Conservation (phyloP, 306 rosid genomes). For the Nissolia schottii region DNA sequence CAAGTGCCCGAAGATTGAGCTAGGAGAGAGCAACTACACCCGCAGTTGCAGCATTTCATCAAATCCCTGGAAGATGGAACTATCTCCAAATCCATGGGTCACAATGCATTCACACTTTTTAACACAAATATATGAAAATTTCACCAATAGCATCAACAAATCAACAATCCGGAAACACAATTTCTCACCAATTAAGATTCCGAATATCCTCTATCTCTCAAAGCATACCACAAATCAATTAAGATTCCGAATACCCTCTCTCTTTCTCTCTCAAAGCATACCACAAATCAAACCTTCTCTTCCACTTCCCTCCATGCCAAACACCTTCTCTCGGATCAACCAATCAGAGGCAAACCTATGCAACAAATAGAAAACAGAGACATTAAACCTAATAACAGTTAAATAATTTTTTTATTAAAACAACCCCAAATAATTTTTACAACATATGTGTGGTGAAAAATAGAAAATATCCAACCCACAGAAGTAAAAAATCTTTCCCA, state of each 20-base stretch:
- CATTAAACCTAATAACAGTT: background rate
- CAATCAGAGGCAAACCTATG: conserved; percentile 37
- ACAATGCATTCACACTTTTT: conserved; percentile 35
- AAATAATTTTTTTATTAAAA: too few species aligned
- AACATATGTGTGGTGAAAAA: background rate
- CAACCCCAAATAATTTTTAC: background rate
- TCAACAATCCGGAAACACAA: conserved; percentile 22
- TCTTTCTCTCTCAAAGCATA: background rate
- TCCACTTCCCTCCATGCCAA: conserved; percentile 33
- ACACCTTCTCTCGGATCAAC: conserved; percentile 32
- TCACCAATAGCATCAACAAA: conserved; percentile 8
- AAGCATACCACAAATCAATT: background rate
- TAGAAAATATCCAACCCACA: background rate
- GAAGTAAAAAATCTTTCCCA: background rate
- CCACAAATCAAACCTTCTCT: conserved; percentile 18
- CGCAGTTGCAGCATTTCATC: conserved; percentile 62
- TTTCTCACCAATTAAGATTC: background rate
- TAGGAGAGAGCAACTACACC: conserved; percentile 50
- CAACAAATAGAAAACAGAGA: background rate
- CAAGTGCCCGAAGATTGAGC: conserved; percentile 54
- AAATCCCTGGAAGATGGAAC: conserved; percentile 46
- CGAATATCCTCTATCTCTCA: background rate
- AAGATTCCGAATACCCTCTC: background rate
- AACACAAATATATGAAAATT: conserved; percentile 29
- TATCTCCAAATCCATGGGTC: conserved; percentile 55